Evolutionary conservation across 1,284 basidiomycete genomes (phyloP).

Genomic region (Apiotrichum brassicae): DNA sequence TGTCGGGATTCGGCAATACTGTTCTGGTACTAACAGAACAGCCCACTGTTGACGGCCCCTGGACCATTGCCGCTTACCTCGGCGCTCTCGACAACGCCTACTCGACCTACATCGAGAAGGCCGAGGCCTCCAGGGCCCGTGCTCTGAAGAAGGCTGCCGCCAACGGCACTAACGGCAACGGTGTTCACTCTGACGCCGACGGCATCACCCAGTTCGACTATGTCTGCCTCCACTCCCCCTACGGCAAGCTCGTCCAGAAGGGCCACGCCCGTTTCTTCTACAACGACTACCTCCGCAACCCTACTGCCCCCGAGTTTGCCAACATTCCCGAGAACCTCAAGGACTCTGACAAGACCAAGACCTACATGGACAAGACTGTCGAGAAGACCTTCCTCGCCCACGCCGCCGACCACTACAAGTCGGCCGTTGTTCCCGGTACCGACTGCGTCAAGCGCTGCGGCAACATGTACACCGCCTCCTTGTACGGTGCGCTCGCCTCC

Average conservation of each 20-base stretch:
- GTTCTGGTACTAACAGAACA: conserved; percentile 42
- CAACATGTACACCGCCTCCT: conserved; percentile 98
- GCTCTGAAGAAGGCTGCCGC: conserved; percentile 43
- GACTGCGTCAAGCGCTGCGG: conserved; percentile 80
- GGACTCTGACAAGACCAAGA: conserved; percentile 60
- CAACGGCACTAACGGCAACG: conserved; percentile 32
- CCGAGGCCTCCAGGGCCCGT: conserved; percentile 53
- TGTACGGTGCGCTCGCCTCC: conserved; percentile 88
- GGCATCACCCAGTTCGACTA: conserved; percentile 80
- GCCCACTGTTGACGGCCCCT: conserved; percentile 94
- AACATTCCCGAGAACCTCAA: conserved; percentile 66
- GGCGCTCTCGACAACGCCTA: conserved; percentile 89
- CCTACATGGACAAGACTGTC: conserved; percentile 84
- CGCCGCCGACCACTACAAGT: conserved; percentile 64
- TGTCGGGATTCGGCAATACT: too few species aligned
- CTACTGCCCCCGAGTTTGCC: conserved; percentile 66
- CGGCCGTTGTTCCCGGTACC: conserved; percentile 69
- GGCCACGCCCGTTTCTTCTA: conserved; percentile 77
- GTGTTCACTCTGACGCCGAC: conserved; percentile 28
- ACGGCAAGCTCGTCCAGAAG: conserved; percentile 98
- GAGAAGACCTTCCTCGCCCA: conserved; percentile 85
- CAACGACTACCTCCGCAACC: conserved; percentile 76
- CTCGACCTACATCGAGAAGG: conserved; percentile 77
- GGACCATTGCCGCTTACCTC: conserved; percentile 92
- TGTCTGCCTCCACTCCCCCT: conserved; percentile 87